Percentiles rank a stretch among this genome's conserved stretches.
Conservation (phyloP, 2,329 filamentous ascomycete genomes). For the Cytospora piceicola region DNA sequence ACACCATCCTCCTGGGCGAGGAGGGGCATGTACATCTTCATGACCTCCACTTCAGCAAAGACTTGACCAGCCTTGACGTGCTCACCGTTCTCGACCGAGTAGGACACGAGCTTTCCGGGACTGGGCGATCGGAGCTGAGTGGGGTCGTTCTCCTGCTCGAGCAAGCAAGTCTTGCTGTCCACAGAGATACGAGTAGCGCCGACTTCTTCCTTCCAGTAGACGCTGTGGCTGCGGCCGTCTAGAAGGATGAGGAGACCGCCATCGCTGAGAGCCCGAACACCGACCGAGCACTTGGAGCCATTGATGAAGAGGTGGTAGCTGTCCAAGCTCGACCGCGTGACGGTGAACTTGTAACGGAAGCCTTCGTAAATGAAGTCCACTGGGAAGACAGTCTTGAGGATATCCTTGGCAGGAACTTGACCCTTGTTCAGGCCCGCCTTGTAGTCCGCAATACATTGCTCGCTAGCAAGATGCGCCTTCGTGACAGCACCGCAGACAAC, state of each 20-base stretch:
- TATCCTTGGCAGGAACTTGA: conserved; percentile 94
- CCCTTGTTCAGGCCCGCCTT: conserved; percentile 89
- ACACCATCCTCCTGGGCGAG: conserved; percentile 93
- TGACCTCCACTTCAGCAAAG: conserved; percentile 97
- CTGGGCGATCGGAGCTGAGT: conserved; percentile 94
- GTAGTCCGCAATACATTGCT: conserved; percentile 86
- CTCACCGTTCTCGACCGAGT: conserved; percentile 91
- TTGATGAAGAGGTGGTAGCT: conserved; percentile 99
- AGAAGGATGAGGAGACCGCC: conserved; percentile 91
- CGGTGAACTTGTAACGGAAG: conserved; percentile 95
- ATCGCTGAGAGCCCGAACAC: conserved; percentile 89
- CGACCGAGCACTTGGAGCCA: conserved; percentile 92
- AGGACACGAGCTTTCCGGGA: conserved; percentile 97
- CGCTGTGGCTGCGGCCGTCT: conserved; percentile 91
- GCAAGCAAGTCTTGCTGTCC: conserved; percentile 95
- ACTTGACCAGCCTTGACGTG: conserved; percentile 91
- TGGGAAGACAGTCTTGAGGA: conserved; percentile 95
- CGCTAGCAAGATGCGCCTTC: conserved; percentile 93
- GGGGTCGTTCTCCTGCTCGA: conserved; percentile 98
- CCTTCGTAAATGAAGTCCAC: conserved; percentile 99
- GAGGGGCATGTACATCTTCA: conserved; percentile 99
- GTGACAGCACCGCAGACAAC: conserved; percentile 93
- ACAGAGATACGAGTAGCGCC: conserved; percentile 94
- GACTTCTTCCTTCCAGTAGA: conserved; percentile 99
- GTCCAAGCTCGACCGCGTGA: conserved; percentile 86